phyloP scores from a whole-genome alignment of 1,139 yeast species.

The Debaryomyces sp. region DNA sequence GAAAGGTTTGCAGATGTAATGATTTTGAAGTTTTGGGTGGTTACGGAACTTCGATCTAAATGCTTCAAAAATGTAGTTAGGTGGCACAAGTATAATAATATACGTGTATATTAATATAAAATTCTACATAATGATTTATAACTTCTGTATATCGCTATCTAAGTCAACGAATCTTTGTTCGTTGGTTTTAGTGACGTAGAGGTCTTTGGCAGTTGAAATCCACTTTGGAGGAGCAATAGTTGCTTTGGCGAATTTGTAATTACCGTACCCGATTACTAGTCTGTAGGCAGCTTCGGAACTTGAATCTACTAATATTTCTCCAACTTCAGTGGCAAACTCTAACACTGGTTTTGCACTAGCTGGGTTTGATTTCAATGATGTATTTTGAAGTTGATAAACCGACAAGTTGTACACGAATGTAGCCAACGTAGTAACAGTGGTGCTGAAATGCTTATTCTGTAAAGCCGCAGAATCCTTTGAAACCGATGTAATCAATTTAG shows the following conservation, averaged over 20 bases:
- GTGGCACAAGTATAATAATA: background rate
- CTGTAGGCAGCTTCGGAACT: constrained; percentile 46
- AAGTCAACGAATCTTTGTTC: constrained; percentile 32
- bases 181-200: constrained; percentile 15
- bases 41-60: background rate
- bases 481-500: constrained; percentile 13
- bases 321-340: constrained; percentile 24
- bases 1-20: background rate
- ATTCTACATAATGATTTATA: constrained; percentile 7
- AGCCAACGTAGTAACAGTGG: constrained; percentile 34
- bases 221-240: constrained; percentile 24
- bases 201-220: constrained; percentile 20
- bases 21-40: background rate
- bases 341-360: constrained; percentile 24
- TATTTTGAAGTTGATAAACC: constrained; percentile 26
- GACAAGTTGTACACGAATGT: constrained; percentile 42
- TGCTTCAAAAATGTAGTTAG: background rate
- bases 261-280: constrained; percentile 40
- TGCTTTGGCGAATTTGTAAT: constrained; percentile 27
- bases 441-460: constrained; percentile 33
- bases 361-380: constrained; percentile 15
- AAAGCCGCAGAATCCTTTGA: constrained; percentile 14
- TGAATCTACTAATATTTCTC: constrained; percentile 25
- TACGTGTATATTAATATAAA: constrained; percentile 4
- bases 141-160: constrained; percentile 22